Conservation (phyloP, 495 filamentous ascomycete genomes). For the Penicillium desertorum region DNA sequence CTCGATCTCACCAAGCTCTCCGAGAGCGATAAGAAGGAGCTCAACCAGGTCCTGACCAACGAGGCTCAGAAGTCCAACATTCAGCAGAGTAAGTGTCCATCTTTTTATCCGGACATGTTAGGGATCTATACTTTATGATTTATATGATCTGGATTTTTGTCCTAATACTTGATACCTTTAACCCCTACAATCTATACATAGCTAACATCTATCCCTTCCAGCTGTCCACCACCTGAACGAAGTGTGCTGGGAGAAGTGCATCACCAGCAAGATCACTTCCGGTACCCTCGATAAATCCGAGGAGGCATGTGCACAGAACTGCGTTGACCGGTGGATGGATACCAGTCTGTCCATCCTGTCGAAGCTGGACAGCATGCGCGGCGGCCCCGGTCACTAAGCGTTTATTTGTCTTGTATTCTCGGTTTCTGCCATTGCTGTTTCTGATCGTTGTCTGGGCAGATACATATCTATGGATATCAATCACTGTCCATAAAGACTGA, state of each 20-base stretch:
- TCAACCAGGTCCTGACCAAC: conserved; percentile 75
- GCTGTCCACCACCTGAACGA: conserved; percentile 83
- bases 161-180: neutral
- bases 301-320: conserved; percentile 82
- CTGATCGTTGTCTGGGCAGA: neutral
- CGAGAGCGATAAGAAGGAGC: conserved; percentile 79
- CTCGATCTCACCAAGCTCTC: conserved; percentile 70
- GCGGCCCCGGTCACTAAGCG: conserved; percentile 30
- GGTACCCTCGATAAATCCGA: conserved; percentile 70
- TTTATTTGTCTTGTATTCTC: neutral
- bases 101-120: conserved; percentile 1
- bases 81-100: conserved; percentile 66
- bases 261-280: conserved; percentile 62
- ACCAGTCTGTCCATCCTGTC: conserved; percentile 75
- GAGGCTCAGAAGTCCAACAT: conserved; percentile 79
- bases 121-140: neutral
- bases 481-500: neutral
- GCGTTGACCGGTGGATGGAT: conserved; percentile 91
- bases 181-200: neutral
- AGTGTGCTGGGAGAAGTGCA: conserved; percentile 91
- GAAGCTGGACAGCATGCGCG: conserved; percentile 68
- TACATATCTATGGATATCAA: neutral
- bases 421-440: neutral
- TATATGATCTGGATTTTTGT: too few relatives aligned
- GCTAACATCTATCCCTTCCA: conserved; percentile 31